Base-by-base conservation (phyloP, 176 grass and related monocot species). In the Panicum miliaceum region DNA sequence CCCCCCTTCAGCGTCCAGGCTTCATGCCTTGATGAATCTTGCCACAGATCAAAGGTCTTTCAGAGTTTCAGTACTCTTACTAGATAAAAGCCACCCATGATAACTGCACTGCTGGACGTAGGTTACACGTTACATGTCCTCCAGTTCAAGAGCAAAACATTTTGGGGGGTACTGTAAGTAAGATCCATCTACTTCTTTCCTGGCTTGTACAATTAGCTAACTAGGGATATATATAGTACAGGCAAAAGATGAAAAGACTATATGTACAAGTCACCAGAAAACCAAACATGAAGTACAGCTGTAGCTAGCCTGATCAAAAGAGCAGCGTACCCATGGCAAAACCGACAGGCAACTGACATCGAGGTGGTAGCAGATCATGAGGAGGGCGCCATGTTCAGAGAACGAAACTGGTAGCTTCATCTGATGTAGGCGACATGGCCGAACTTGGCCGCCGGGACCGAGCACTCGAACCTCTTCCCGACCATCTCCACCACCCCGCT, bases 341-440 rank as follows among this genome's bases (percentile, higher is more conserved):
- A 26, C 53, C 4, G 34, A 36, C 20, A 64, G 26, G 61, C 15
- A 34, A 23, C 51, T 76, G 48, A 0, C 27, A 14, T 75, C 50
- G 37, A 37, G 11, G 0, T n/a, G 19, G 52, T 20, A 8, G 22
- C 35, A 38, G n/a, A 15, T 14, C 35, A 60, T 42, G 36, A 76
- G 22, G 75, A 60, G 16, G 38, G 16, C 36, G 6, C 25, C 57
- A 62, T 19, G n/a, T 42, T 29, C 25, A 78, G 58, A 62, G 27
- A 32, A 32, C 2, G 29, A 29, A 56, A 50, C 22, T 1, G 19
- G 26, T 22, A 38, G 6, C 34, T 36, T 88, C 81, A 88, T 79
- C 81, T 80, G 36, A 84, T 59, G 75, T 89, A 89, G 58, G 81
- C 81, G 76, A 89, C 75, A 38, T 80, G 87, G 38, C 81, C 81